Evolutionary conservation across 768 basidiomycete species (phyloP).

Genomic region (Pleurotus tuoliensis): DNA sequence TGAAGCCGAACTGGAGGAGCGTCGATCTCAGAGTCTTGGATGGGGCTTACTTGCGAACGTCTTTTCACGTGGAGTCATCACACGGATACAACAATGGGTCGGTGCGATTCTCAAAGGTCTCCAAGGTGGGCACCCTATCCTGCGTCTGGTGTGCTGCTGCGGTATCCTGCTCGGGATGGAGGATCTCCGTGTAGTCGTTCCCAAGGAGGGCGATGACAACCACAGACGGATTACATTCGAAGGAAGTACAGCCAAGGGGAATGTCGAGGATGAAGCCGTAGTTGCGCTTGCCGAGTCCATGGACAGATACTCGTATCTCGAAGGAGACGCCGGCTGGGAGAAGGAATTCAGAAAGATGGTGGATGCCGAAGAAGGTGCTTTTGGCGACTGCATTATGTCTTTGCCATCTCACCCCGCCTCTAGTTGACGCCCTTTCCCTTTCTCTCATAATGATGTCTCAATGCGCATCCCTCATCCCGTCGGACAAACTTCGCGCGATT

Average conservation of each 20-base stretch:
- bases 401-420: conserved; percentile 1
- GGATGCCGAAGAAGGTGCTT: conserved; percentile 34
- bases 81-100: conserved; percentile 48
- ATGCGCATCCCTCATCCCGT: conserved; percentile 51
- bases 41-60: conserved; percentile 30
- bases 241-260: conserved; percentile 18
- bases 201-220: conserved; percentile 19
- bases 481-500: conserved; percentile 53
- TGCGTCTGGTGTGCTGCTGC: conserved; percentile 55
- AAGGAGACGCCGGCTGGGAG: conserved; percentile 49
- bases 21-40: conserved; percentile 23
- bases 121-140: conserved; percentile 61
- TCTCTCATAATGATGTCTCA: conserved; percentile 59
- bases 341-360: conserved; percentile 56
- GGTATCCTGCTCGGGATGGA: conserved; percentile 65
- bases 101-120: conserved; percentile 50
- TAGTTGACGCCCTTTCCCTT: conserved; percentile 43
- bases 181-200: conserved; percentile 39
- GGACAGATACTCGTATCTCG: conserved; percentile 44
- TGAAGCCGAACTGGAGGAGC: conserved; percentile 27
- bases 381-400: conserved; percentile 4
- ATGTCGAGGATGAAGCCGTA: conserved; percentile 62
- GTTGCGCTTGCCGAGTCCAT: conserved; percentile 73
- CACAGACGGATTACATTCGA: conserved; percentile 7
- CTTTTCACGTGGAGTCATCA: conserved; percentile 30